Evolutionary conservation across 2,329 filamentous ascomycete genomes (phyloP).

Genomic region (Penicillium sp.): DNA sequence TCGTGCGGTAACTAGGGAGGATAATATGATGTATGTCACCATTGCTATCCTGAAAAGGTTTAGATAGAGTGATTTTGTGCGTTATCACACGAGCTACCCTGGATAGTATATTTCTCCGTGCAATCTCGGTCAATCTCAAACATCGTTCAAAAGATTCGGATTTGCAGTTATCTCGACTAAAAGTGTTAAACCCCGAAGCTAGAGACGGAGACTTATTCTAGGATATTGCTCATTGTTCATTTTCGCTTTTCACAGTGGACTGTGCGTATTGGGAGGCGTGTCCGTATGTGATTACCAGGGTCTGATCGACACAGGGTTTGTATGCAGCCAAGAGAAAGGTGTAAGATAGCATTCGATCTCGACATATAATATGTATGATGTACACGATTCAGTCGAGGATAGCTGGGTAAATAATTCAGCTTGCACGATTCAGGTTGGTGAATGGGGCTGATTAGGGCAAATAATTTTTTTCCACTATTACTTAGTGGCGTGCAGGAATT

Average conservation of each 20-base stretch:
- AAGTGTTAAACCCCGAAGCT: background rate
- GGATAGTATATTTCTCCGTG: background rate
- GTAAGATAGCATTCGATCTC: background rate
- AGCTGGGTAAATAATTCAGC: background rate
- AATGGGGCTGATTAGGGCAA: background rate
- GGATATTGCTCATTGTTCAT: background rate
- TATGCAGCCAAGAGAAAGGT: slow-evolving; percentile 19
- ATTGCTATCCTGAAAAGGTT: background rate
- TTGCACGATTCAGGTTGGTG: background rate
- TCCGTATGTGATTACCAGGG: background rate
- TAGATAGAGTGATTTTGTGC: background rate
- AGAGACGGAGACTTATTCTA: background rate
- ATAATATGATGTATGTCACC: background rate
- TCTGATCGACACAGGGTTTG: slow-evolving; percentile 22
- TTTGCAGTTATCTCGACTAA: background rate
- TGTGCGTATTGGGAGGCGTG: background rate
- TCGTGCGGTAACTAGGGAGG: background rate
- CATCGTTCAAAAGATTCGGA: background rate
- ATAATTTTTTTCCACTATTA: background rate
- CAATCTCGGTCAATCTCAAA: background rate
- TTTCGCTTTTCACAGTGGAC: background rate
- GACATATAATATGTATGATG: background rate
- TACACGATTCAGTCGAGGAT: background rate
- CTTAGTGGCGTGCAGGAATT: background rate
- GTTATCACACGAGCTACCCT: background rate